Conservation (phyloP, 2,329 filamentous ascomycete genomes). For the Septoria linicola region DNA sequence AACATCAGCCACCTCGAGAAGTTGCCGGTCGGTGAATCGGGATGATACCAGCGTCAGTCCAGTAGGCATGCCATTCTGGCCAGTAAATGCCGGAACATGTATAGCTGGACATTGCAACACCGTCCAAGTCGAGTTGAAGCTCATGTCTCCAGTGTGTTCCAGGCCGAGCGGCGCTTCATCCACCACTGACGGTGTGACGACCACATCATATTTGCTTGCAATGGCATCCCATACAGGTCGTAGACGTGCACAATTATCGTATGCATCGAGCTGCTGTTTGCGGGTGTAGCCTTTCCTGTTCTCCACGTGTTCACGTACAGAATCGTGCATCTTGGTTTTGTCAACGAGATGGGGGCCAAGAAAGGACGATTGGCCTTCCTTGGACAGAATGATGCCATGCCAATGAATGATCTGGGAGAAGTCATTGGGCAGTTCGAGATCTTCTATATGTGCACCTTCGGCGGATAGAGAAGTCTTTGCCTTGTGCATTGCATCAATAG, state of each 20-base stretch:
- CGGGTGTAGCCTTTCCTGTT: constrained; percentile 47
- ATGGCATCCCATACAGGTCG: constrained; percentile 58
- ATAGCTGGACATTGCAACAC: constrained; percentile 60
- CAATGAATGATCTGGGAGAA: constrained; percentile 52
- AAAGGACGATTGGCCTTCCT: constrained; percentile 56
- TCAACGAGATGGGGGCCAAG: constrained; percentile 48
- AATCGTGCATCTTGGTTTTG: neutral
- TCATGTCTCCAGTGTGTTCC: constrained; percentile 55
- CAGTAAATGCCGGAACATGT: constrained; percentile 63
- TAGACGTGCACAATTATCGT: constrained; percentile 57
- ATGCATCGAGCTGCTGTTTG: constrained; percentile 53
- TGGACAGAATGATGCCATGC: constrained; percentile 51
- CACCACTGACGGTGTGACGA: constrained; percentile 58
- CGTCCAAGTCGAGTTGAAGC: constrained; percentile 38
- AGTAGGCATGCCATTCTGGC: constrained; percentile 58
- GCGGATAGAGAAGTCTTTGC: constrained; percentile 36
- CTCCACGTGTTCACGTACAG: constrained; percentile 48
- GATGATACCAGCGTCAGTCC: constrained; percentile 56
- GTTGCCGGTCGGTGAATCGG: constrained; percentile 47
- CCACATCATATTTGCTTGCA: constrained; percentile 52
- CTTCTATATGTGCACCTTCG: constrained; percentile 57
- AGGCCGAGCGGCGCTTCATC: constrained; percentile 61
- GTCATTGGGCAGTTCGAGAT: constrained; percentile 53
- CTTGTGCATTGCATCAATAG: constrained; percentile 37
- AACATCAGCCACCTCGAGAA: constrained; percentile 39